A percentile compares a stretch with the other conserved stretches of the same genome.
phyloP scores from a whole-genome alignment of 139 green algal species.

The Chlorella sp. region DNA sequence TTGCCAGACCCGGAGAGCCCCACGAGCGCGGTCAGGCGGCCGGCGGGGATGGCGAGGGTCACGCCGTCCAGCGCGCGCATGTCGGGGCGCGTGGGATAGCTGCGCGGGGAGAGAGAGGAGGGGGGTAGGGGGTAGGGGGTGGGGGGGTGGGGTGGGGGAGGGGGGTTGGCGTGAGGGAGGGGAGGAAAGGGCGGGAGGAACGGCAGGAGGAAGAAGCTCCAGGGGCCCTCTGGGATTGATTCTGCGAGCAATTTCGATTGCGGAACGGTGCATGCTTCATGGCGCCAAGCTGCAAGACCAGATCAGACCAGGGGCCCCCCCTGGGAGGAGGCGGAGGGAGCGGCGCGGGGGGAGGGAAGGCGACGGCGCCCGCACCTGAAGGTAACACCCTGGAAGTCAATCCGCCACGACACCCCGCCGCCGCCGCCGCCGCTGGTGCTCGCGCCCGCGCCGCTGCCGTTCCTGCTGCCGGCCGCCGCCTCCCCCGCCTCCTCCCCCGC shows the following conservation, averaged over 20 bases:
- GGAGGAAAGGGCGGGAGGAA: not conserved
- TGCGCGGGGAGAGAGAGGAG: not conserved
- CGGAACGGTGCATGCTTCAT: too few relatives aligned
- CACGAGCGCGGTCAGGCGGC: conserved; percentile 75
- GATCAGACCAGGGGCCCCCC: too few relatives aligned
- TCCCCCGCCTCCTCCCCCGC: not conserved
- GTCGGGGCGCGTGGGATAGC: conserved; percentile 53
- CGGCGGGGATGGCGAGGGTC: conserved; percentile 58
- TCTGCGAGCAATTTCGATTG: too few relatives aligned
- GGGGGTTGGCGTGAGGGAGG: too few relatives aligned
- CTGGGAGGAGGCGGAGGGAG: too few relatives aligned
- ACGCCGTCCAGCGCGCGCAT: conserved; percentile 54
- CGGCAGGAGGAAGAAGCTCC: not conserved
- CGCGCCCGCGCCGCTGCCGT: not conserved
- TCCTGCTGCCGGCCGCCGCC: not conserved
- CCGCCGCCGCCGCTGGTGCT: not conserved
- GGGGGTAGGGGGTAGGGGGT: conserved; percentile 2
- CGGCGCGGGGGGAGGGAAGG: too few relatives aligned
- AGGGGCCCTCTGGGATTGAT: not conserved
- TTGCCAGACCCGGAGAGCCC: conserved; percentile 69
- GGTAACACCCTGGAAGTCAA: conserved; percentile 59
- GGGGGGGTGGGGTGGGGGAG: too few relatives aligned
- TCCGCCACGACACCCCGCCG: not conserved
- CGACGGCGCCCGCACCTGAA: too few relatives aligned
- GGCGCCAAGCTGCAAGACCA: too few relatives aligned